Conservation (phyloP, 2,329 filamentous ascomycete species). For the Ophiobolus disseminans region DNA sequence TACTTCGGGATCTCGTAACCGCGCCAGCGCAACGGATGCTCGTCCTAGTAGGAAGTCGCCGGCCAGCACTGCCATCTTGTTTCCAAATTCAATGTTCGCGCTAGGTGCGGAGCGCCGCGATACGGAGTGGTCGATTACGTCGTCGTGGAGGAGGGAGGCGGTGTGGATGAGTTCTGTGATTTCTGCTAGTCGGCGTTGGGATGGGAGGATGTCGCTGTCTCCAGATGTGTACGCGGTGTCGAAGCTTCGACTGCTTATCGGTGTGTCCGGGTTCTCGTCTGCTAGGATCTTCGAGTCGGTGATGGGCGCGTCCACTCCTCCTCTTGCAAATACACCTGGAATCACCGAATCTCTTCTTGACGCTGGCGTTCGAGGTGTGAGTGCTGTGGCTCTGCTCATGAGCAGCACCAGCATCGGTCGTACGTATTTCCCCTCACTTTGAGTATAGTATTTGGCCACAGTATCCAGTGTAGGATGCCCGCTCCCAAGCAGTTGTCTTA, state of each 20-base stretch:
- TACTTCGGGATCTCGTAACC: conserved; percentile 90
- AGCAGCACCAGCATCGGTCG: conserved; percentile 92
- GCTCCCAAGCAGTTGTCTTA: conserved; percentile 88
- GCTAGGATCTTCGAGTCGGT: conserved; percentile 69
- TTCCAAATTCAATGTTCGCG: conserved; percentile 94
- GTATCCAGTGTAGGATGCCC: conserved; percentile 94
- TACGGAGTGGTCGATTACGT: conserved; percentile 93
- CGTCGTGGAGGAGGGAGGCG: conserved; percentile 93
- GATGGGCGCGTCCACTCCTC: conserved; percentile 65
- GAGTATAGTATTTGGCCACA: conserved; percentile 97
- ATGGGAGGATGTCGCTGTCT: conserved; percentile 80
- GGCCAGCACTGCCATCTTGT: conserved; percentile 98
- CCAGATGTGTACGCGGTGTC: conserved; percentile 54
- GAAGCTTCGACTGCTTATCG: conserved; percentile 60
- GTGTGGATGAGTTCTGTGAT: conserved; percentile 98
- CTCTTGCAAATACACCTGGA: conserved; percentile 28
- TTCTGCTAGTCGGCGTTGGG: conserved; percentile 89
- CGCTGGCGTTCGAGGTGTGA: conserved; percentile 67
- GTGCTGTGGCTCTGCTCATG: conserved; percentile 92
- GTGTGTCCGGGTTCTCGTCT: conserved; percentile 73
- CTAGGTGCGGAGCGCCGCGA: conserved; percentile 83
- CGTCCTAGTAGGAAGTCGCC: conserved; percentile 95
- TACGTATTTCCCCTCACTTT: conserved; percentile 95
- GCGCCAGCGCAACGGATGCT: conserved; percentile 90
- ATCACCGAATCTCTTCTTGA: conserved; percentile 17